These are phyloP conservation scores for Lachancea fermentati DNA, from an alignment of 805 yeast species.

Conservation along the genomic window DNA sequence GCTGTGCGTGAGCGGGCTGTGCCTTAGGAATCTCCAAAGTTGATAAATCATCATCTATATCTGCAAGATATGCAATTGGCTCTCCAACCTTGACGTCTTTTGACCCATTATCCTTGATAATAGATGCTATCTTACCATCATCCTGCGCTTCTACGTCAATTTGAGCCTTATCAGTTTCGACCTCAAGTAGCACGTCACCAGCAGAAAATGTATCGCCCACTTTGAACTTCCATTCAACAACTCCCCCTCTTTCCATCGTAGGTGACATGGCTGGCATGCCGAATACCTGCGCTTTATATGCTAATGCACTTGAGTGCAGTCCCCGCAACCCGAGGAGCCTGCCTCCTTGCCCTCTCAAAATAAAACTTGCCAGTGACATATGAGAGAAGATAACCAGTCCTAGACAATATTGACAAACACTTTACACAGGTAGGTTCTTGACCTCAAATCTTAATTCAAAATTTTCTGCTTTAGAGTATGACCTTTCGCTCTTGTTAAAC, in stretches of 20 bases:
- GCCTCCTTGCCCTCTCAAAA: slow-evolving; percentile 1
- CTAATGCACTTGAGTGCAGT: slow-evolving; percentile 22
- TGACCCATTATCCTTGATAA: slow-evolving; percentile 62
- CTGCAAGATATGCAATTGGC: slow-evolving; percentile 86
- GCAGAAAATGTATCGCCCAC: slow-evolving; percentile 66
- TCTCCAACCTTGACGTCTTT: slow-evolving; percentile 78
- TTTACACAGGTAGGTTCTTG: too few relatives aligned
- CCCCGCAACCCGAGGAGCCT: slow-evolving; percentile 6
- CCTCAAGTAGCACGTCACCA: slow-evolving; percentile 79
- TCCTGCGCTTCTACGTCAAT: slow-evolving; percentile 86
- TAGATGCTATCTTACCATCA: slow-evolving; percentile 84
- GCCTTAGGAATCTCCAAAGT: slow-evolving; percentile 52
- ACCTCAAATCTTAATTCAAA: too few relatives aligned
- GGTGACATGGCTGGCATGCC: slow-evolving; percentile 99
- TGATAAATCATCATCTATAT: slow-evolving; percentile 74
- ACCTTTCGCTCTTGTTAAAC: too few relatives aligned
- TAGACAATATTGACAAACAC: too few relatives aligned
- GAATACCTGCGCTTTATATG: slow-evolving; percentile 41
- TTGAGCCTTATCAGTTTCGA: slow-evolving; percentile 83
- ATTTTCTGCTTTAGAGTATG: too few relatives aligned
- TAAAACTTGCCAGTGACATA: slow-evolving; percentile 1
- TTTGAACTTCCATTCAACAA: slow-evolving; percentile 83
- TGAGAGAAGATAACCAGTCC: too few relatives aligned
- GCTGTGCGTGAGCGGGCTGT: slow-evolving; percentile 19
- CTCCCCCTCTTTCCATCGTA: slow-evolving; percentile 94